Evolutionary conservation across 345 rosid genomes (phyloP).

Genomic region (Melaleuca quinquenervia): DNA sequence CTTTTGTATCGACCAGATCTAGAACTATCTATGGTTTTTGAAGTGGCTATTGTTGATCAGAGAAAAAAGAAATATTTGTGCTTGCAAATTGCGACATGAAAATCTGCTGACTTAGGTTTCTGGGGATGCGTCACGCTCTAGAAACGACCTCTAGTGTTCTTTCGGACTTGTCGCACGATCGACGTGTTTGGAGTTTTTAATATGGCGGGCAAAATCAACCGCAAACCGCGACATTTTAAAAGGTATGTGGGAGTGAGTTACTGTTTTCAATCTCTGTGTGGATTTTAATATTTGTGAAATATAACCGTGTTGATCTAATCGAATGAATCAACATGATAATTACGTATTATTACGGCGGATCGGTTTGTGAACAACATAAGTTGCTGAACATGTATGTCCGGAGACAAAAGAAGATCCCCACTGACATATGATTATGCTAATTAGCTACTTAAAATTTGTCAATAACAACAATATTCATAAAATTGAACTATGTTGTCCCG

Average conservation of each 20-base stretch:
- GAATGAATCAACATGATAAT: background rate
- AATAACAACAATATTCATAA: background rate
- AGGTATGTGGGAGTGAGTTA: background rate
- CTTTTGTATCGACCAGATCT: background rate
- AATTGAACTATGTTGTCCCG: background rate
- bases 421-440: background rate
- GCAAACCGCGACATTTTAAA: background rate
- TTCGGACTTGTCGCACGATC: background rate
- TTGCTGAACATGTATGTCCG: background rate
- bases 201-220: background rate
- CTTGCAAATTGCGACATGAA: background rate
- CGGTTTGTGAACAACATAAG: background rate
- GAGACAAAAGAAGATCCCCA: background rate
- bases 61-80: rapidly evolving
- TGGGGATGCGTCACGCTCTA: background rate
- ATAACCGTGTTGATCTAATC: background rate
- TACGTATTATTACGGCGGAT: background rate
- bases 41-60: background rate
- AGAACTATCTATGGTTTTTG: background rate
- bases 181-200: background rate
- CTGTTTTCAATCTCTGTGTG: background rate
- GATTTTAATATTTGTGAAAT: background rate
- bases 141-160: background rate
- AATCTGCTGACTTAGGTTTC: background rate
- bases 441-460: background rate